Evolutionary conservation across 352 stramenopile species (phyloP), one percentile per base, ranked within the genome.

Genomic region (Pythium diclinum): DNA sequence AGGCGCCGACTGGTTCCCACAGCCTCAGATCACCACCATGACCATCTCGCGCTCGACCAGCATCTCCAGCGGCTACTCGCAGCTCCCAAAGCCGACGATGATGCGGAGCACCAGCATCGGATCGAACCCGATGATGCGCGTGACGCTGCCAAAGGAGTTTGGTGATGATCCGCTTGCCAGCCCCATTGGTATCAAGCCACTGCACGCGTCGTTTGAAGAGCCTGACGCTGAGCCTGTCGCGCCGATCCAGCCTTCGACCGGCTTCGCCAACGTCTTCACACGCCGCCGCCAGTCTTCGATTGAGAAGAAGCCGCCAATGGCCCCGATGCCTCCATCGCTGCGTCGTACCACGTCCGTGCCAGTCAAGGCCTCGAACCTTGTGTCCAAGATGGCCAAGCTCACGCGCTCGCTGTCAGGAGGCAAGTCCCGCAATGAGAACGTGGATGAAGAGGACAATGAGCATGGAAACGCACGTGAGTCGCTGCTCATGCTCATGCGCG

Each of bases 341-440:
- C 67, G 67, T n/a, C 67, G 67, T 30, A 63, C 57, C 17, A 70
- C 57, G 5, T 74, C 67, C 6, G 67, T 59, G 36, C 67, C 67
- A 10, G 53, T 76, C 23, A 77, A 71, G 23, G 73, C 81, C 3
- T 83, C 78, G 21, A 73, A 75, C 9, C 75, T 92, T 62, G 74
- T 91, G 3, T 85, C 72, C 55, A 81, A 84, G 11, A 87, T 92
- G 78, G 73, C 78, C 7, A 78, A 87, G 77, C 62, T 82, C 56
- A 75, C 68, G 60, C 79, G 77, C 16, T 77, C 73, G 32, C 71
- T 84, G 2, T 72, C 68, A n/a, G 61, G 60, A 34, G 55, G 49
- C 42, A 72, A 63, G 44, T 33, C 56, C 13, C 9, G 25, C 9
- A 36, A 46, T 3, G 53, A 67, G n/a, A 46, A 47, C 16, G 55